phyloP scores from a whole-genome alignment of 2,329 filamentous ascomycete species.

The Pochonia chlamydosporia region DNA sequence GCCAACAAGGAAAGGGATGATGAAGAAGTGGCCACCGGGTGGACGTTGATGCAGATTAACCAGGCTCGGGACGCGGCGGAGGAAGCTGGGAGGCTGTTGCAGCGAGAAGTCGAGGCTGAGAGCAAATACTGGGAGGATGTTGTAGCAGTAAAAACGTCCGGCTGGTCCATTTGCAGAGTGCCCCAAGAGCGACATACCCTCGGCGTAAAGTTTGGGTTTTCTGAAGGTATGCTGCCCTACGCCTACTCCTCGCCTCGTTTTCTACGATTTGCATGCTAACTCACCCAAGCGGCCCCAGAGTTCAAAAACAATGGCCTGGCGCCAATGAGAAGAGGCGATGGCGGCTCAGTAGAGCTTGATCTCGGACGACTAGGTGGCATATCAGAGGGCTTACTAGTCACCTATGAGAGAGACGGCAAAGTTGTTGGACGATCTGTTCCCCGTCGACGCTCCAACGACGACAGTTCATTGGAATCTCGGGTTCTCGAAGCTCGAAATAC shows the following conservation, averaged over 20 bases:
- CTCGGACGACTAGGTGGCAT: conserved; percentile 44
- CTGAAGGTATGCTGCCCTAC: conserved; percentile 53
- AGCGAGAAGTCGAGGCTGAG: conserved; percentile 73
- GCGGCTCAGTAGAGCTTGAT: conserved; percentile 73
- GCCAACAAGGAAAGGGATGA: conserved; percentile 51
- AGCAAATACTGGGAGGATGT: conserved; percentile 86
- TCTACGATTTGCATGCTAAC: conserved; percentile 24
- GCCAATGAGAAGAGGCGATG: conserved; percentile 65
- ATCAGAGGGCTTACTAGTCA: conserved; percentile 61
- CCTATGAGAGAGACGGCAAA: conserved; percentile 51
- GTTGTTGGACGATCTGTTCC: conserved; percentile 52
- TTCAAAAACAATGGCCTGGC: conserved; percentile 71
- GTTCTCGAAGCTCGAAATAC: conserved; percentile 74
- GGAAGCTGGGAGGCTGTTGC: conserved; percentile 64
- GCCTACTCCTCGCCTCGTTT: background rate
- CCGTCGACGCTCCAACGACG: conserved; percentile 47
- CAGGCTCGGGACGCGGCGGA: conserved; percentile 68
- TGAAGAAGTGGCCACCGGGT: conserved; percentile 57
- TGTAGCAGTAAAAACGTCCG: conserved; percentile 70
- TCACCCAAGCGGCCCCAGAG: conserved; percentile 41
- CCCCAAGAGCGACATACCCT: conserved; percentile 68
- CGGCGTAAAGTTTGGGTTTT: conserved; percentile 84
- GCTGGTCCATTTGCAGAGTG: conserved; percentile 79
- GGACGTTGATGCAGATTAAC: conserved; percentile 73
- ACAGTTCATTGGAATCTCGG: conserved; percentile 53